Conservation (phyloP, 306 rosid species). For the Crotalaria pallida region DNA sequence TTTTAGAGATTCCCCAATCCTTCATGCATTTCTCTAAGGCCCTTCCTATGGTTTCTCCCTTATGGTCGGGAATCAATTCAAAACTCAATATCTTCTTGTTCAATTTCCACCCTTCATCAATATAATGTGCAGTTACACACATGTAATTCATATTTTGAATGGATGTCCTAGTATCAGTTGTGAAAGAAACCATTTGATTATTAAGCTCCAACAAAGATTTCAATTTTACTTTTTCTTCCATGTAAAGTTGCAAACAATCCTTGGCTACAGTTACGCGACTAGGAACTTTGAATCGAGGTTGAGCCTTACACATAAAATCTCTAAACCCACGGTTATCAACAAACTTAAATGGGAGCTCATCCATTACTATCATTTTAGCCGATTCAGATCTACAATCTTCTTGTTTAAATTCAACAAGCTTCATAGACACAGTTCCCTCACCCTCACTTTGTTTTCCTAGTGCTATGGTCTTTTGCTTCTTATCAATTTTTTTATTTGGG, state of each 20-base stretch:
- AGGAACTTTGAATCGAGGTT: not conserved
- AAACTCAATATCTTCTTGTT: not conserved
- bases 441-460: not conserved
- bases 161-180: not conserved
- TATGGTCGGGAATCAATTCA: too few relatives aligned
- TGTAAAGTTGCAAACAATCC: not conserved
- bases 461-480: not conserved
- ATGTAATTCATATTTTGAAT: too few relatives aligned
- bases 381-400: not conserved
- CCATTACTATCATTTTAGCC: not conserved
- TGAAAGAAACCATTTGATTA: not conserved
- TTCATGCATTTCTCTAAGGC: not conserved
- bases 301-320: not conserved
- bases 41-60: not conserved
- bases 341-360: not conserved
- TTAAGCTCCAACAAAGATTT: not conserved
- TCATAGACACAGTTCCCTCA: too few relatives aligned
- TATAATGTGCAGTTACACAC: not conserved
- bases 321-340: not conserved
- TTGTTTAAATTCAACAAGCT: not conserved
- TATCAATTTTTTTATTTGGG: not conserved
- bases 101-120: not conserved
- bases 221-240: not conserved
- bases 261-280: not conserved
- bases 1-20: not conserved